These are phyloP conservation scores for Vinca major DNA, from an alignment of 305 asterid species.

Conservation along the genomic window DNA sequence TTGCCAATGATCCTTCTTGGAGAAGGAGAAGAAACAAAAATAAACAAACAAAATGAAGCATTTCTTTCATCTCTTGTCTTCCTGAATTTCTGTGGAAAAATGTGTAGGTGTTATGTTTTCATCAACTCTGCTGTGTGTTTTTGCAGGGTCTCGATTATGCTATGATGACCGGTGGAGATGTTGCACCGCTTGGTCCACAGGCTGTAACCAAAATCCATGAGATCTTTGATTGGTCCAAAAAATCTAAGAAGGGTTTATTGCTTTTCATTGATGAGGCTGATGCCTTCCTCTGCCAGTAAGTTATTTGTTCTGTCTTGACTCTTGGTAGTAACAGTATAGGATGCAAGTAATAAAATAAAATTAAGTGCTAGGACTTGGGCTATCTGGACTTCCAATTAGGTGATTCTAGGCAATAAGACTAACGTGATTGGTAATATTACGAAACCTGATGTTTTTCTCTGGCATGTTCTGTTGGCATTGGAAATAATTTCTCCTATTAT, in stretches of 20 bases:
- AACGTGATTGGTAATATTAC: neutral
- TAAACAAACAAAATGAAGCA: too few relatives aligned
- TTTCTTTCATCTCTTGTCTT: neutral
- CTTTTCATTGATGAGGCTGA: constrained; percentile 97
- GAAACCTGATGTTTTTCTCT: too few relatives aligned
- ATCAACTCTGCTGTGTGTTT: constrained; percentile 3
- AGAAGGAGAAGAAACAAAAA: too few relatives aligned
- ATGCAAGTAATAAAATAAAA: neutral
- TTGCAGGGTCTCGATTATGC: constrained; percentile 95
- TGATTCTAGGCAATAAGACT: neutral
- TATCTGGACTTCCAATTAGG: neutral
- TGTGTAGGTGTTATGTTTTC: neutral
- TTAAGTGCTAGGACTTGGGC: neutral
- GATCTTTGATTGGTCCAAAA: constrained; percentile 95
- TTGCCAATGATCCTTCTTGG: too few relatives aligned
- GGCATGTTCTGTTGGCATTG: neutral
- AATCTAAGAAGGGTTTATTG: constrained; percentile 79
- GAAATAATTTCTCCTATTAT: neutral
- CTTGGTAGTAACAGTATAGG: neutral
- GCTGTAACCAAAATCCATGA: constrained; percentile 97
- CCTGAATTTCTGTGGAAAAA: neutral
- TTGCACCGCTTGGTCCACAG: constrained; percentile 91
- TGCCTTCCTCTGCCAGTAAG: constrained; percentile 98
- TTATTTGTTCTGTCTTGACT: constrained; percentile 10
- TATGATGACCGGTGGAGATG: constrained; percentile 99